Conservation (phyloP, 805 yeast species). For the Candida xiaguanensis region DNA sequence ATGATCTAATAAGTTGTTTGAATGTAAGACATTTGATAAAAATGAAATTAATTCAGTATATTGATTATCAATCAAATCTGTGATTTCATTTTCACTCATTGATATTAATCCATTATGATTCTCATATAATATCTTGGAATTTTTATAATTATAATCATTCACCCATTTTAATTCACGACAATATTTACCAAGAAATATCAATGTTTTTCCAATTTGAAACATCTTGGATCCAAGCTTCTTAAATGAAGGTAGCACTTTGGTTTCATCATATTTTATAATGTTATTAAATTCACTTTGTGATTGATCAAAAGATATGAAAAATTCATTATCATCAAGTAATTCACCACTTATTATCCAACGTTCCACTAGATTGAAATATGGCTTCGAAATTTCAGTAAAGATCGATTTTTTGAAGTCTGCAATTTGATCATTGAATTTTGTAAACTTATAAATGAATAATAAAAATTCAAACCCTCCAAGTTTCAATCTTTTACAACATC, state of each 20-base stretch:
- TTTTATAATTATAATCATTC: constrained; percentile 37
- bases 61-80: constrained; percentile 34
- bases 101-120: constrained; percentile 30
- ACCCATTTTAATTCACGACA: constrained; percentile 72
- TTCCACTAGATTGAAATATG: constrained; percentile 58
- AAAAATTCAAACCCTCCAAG: constrained; percentile 51
- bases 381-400: constrained; percentile 44
- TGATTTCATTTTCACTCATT: constrained; percentile 32
- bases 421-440: constrained; percentile 66
- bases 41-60: constrained; percentile 51
- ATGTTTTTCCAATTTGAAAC: constrained; percentile 68
- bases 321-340: constrained; percentile 55
- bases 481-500: constrained; percentile 34
- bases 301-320: constrained; percentile 47
- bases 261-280: constrained; percentile 27
- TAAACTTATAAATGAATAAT: constrained; percentile 45
- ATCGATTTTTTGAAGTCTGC: constrained; percentile 23
- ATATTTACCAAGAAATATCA: constrained; percentile 56
- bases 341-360: constrained; percentile 73
- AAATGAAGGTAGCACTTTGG: constrained; percentile 42
- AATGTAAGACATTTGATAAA: constrained; percentile 47
- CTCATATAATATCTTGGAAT: constrained; percentile 26
- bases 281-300: constrained; percentile 28
- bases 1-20: constrained; percentile 47
- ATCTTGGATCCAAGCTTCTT: constrained; percentile 33